Evolutionary conservation across 2,329 filamentous ascomycete genomes (phyloP).

Genomic region (Penicillium sp.): DNA sequence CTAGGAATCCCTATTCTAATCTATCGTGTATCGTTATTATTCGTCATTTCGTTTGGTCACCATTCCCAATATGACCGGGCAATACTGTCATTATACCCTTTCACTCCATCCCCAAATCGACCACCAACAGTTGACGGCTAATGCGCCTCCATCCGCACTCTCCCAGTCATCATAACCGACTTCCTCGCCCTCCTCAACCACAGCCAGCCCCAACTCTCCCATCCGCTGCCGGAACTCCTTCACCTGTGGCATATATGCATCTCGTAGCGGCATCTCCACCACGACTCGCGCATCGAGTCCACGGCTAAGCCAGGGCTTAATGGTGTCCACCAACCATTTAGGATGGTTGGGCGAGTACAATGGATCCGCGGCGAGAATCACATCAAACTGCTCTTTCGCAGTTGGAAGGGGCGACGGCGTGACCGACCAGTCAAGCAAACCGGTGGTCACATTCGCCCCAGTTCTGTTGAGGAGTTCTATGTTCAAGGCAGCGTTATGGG

Average conservation of each 20-base stretch:
- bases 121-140: conserved; percentile 51
- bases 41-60: conserved; percentile 32
- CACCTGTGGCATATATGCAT: conserved; percentile 64
- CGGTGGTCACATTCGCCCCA: conserved; percentile 61
- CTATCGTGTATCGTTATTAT: conserved; percentile 31
- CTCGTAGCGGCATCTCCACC: conserved; percentile 77
- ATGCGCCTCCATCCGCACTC: conserved; percentile 40
- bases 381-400: conserved; percentile 48
- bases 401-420: conserved; percentile 29
- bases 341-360: conserved; percentile 87
- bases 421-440: conserved; percentile 69
- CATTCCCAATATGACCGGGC: not conserved
- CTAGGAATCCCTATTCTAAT: conserved; percentile 20
- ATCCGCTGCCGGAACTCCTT: conserved; percentile 64
- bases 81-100: conserved; percentile 27
- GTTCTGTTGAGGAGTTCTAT: conserved; percentile 52
- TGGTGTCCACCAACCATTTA: conserved; percentile 66
- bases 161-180: conserved; percentile 52
- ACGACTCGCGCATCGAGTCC: conserved; percentile 64
- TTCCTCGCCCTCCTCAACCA: conserved; percentile 54
- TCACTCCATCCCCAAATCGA: conserved; percentile 48
- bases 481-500: conserved; percentile 71
- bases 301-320: conserved; percentile 65
- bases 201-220: conserved; percentile 51
- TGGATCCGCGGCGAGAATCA: conserved; percentile 82